Percentiles rank a stretch among this genome's conserved stretches.
phyloP scores from a whole-genome alignment of 257 asterid species.

The Penstemon davidsonii region DNA sequence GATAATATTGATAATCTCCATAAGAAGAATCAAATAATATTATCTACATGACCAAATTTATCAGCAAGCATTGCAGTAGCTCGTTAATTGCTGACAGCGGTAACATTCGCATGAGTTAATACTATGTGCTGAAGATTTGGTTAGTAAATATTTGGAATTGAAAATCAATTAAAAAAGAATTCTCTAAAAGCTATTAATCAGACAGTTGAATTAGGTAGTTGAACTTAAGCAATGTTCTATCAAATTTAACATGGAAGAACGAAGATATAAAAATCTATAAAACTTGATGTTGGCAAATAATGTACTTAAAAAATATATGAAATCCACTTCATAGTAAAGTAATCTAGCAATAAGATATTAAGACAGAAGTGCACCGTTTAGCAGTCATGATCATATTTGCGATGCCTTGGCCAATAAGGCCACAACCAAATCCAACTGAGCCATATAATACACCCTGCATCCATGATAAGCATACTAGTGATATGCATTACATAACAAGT shows the following conservation, averaged over 20 bases:
- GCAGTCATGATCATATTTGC: constrained; percentile 93
- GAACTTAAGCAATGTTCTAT: not conserved
- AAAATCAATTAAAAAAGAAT: not conserved
- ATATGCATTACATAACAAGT: constrained; percentile 2
- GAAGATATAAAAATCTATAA: not conserved
- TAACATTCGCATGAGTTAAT: constrained; percentile 5
- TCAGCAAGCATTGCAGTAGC: not conserved
- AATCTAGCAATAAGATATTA: not conserved
- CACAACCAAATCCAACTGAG: constrained; percentile 93
- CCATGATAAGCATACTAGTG: constrained; percentile 25
- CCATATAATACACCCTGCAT: constrained; percentile 84
- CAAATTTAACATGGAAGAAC: constrained; percentile 3
- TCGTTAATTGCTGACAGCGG: constrained; percentile 11
- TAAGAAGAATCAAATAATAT: not conserved
- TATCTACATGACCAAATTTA: constrained; percentile 13
- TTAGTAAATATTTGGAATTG: not conserved
- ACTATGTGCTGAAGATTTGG: not conserved
- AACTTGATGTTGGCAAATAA: not conserved
- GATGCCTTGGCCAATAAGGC: constrained; percentile 92
- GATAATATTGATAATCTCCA: not conserved
- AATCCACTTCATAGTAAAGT: constrained; percentile 7
- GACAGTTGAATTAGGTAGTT: constrained; percentile 1
- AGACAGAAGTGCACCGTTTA: constrained; percentile 54
- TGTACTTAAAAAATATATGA: constrained; percentile 4
- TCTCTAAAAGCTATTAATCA: constrained; percentile 1